A percentile compares a stretch with the other conserved stretches of the same genome.
phyloP scores from a whole-genome alignment of 73 alveolate genomes.

The Blepharisma stoltei region DNA sequence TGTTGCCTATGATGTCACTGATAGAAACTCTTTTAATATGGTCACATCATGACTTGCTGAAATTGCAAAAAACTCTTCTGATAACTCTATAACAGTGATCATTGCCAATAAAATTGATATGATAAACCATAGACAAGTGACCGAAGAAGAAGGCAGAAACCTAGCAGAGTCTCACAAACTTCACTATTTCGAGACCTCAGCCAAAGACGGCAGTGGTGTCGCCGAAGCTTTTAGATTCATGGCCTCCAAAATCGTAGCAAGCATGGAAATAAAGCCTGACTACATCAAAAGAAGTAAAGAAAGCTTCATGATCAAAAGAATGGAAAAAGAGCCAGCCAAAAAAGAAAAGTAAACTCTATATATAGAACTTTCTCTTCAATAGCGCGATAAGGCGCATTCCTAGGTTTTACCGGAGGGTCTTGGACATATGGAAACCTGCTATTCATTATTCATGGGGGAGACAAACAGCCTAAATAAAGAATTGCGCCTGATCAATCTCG shows the following conservation, averaged over 20 bases:
- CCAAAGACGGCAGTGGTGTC: slow-evolving; percentile 48
- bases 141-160: slow-evolving; percentile 39
- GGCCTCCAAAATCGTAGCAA: background rate
- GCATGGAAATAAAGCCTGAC: too few relatives aligned
- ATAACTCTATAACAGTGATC: slow-evolving; percentile 34
- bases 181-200: slow-evolving; percentile 44
- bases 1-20: slow-evolving; percentile 49
- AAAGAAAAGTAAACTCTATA: too few relatives aligned
- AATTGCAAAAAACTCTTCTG: slow-evolving; percentile 29
- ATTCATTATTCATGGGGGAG: too few relatives aligned
- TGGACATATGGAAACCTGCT: too few relatives aligned
- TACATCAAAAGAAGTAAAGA: too few relatives aligned
- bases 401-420: too few relatives aligned
- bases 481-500: too few relatives aligned
- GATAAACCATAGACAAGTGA: slow-evolving; percentile 36
- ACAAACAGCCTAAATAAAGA: too few relatives aligned
- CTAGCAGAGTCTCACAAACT: slow-evolving; percentile 42
- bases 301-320: too few relatives aligned
- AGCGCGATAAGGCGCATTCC: too few relatives aligned
- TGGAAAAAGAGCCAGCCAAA: too few relatives aligned
- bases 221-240: slow-evolving; percentile 33
- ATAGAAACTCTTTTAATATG: slow-evolving; percentile 32
- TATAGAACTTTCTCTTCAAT: too few relatives aligned
- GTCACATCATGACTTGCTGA: slow-evolving; percentile 54
- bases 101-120: slow-evolving; percentile 57